Percentiles rank a stretch among this genome's conserved stretches.
Evolutionary conservation across 768 basidiomycete genomes (phyloP).

Genomic region (Wakefieldia striispora): DNA sequence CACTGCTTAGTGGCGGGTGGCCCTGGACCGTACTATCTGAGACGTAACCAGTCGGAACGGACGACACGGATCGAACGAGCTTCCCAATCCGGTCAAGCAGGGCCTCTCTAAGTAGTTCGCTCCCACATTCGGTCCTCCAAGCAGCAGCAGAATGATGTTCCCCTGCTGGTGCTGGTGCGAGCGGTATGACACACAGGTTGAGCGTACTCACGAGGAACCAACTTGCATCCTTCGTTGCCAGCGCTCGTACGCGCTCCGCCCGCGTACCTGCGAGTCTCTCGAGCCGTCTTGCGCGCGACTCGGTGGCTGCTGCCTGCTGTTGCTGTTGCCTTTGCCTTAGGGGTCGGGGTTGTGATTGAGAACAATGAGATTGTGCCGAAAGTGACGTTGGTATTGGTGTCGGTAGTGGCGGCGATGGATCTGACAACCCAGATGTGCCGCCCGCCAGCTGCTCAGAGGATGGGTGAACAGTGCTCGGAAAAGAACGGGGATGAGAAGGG

Average conservation of each 20-base stretch:
- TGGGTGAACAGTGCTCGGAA: neutral
- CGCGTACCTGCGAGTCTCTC: slow-evolving; percentile 14
- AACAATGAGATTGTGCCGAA: neutral
- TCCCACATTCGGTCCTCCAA: neutral
- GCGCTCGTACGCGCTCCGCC: slow-evolving; percentile 19
- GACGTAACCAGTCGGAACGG: neutral
- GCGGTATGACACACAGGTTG: slow-evolving; percentile 16
- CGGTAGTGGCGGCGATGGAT: neutral
- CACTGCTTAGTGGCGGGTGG: no score
- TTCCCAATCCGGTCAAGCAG: slow-evolving; percentile 25
- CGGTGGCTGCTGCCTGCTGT: neutral
- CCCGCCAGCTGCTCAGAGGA: neutral
- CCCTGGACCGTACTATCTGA: no score
- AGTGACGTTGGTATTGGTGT: neutral
- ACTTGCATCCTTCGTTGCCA: slow-evolving; percentile 24
- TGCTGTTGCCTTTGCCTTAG: neutral
- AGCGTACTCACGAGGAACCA: slow-evolving; percentile 30
- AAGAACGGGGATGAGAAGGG: neutral
- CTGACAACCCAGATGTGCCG: neutral
- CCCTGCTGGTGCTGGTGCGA: neutral
- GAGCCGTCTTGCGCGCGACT: slow-evolving; percentile 2
- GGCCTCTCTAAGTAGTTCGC: slow-evolving; percentile 9
- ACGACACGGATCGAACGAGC: slow-evolving; percentile 14
- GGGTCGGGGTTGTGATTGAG: neutral
- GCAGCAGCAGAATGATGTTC: neutral